Percentiles rank a stretch among this genome's conserved stretches.
These are phyloP conservation scores for Metschnikowia continentalis DNA, from an alignment of 805 yeast species.

Conservation along the genomic window DNA sequence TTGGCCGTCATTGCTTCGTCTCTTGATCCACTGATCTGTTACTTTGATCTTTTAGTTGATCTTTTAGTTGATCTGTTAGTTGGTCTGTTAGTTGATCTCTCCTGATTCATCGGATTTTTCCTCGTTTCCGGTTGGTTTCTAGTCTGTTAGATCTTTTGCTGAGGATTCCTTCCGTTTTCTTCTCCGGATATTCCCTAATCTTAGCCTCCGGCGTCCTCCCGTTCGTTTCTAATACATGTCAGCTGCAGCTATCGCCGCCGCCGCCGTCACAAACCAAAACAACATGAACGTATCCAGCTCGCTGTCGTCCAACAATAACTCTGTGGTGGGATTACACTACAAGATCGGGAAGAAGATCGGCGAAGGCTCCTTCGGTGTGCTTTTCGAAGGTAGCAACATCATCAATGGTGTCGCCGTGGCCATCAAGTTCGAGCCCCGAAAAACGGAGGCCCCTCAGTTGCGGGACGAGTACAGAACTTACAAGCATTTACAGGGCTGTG, in stretches of 20 bases:
- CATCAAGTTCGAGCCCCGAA: conserved; percentile 75
- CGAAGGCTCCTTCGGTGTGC: conserved; percentile 83
- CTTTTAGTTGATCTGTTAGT: too few species aligned
- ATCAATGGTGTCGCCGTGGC: conserved; percentile 66
- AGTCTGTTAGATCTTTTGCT: neutral
- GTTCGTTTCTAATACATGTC: conserved; percentile 15
- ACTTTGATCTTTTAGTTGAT: too few species aligned
- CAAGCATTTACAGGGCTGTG: conserved; percentile 61
- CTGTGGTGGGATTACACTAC: conserved; percentile 63
- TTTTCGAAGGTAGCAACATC: conserved; percentile 75
- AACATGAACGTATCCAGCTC: conserved; percentile 18
- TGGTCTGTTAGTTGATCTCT: too few species aligned
- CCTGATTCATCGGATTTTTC: too few species aligned
- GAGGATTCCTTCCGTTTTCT: neutral
- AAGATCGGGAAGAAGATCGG: conserved; percentile 82
- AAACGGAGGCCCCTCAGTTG: conserved; percentile 79
- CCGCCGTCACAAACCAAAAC: conserved; percentile 26
- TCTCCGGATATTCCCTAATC: too few species aligned
- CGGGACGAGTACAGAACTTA: conserved; percentile 79
- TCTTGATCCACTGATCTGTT: too few species aligned
- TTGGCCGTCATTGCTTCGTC: too few species aligned
- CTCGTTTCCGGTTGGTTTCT: too few species aligned
- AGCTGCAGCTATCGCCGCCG: conserved; percentile 40
- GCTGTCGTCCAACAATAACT: conserved; percentile 26
- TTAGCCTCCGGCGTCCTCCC: neutral